Evolutionary conservation across 768 basidiomycete genomes (phyloP).

Genomic region (Suillus ampliporus): DNA sequence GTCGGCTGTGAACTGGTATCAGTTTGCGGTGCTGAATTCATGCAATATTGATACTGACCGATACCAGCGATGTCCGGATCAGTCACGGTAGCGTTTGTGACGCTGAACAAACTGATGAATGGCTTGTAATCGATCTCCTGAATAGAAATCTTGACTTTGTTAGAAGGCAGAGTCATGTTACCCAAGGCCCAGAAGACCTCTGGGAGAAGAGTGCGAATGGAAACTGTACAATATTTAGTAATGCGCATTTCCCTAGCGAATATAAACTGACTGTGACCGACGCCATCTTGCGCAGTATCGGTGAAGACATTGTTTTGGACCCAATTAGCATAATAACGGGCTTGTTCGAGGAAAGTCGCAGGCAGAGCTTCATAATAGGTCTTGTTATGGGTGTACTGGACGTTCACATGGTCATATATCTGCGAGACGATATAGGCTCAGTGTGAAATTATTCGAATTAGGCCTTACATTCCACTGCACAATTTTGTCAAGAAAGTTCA

Average conservation of each 20-base stretch:
- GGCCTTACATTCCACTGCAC: conserved; percentile 74
- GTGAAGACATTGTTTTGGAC: conserved; percentile 80
- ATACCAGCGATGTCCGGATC: conserved; percentile 68
- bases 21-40: background rate
- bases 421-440: conserved; percentile 28
- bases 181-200: conserved; percentile 75
- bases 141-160: conserved; percentile 78
- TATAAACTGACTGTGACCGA: conserved; percentile 73
- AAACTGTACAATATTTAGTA: conserved; percentile 53
- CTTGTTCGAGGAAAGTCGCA: conserved; percentile 70
- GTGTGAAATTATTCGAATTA: background rate
- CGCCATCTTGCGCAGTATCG: conserved; percentile 55
- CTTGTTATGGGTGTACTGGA: conserved; percentile 79
- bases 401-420: conserved; percentile 80
- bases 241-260: background rate
- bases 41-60: conserved; percentile 49
- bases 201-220: conserved; percentile 76
- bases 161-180: conserved; percentile 73
- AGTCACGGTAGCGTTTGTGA: conserved; percentile 65
- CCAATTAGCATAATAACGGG: conserved; percentile 75
- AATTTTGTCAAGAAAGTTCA: conserved; percentile 17
- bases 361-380: conserved; percentile 77
- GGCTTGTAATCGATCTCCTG: conserved; percentile 86
- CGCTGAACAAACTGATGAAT: conserved; percentile 85
- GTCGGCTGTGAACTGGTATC: conserved; percentile 54